Conservation (phyloP, 805 yeast species). For the Teunomyces stri region DNA sequence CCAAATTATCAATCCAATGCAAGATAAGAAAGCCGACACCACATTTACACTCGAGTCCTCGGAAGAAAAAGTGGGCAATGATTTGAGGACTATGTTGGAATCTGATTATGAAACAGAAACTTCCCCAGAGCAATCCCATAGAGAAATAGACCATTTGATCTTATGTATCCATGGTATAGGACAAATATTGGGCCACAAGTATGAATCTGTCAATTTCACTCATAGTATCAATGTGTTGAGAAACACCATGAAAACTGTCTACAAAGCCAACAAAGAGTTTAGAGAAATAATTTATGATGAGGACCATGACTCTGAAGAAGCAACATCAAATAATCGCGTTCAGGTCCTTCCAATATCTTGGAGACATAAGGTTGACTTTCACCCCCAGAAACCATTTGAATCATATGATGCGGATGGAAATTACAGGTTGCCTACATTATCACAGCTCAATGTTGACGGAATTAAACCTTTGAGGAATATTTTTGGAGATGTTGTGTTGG, state of each 20-base stretch:
- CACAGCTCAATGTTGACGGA: conserved; percentile 74
- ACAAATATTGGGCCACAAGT: conserved; percentile 74
- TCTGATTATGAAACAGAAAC: conserved; percentile 46
- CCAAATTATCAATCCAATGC: conserved; percentile 15
- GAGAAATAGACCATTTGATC: conserved; percentile 60
- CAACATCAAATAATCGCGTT: conserved; percentile 49
- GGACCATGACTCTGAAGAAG: conserved; percentile 14
- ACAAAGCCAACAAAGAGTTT: conserved; percentile 37
- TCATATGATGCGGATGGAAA: conserved; percentile 37
- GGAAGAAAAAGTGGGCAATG: conserved; percentile 16
- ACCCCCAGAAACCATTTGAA: conserved; percentile 42
- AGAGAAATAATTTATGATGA: conserved; percentile 31
- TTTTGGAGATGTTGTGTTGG: conserved; percentile 84
- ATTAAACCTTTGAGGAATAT: conserved; percentile 73
- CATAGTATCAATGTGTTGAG: conserved; percentile 75
- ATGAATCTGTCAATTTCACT: conserved; percentile 81
- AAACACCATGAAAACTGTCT: conserved; percentile 52
- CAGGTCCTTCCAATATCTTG: conserved; percentile 91
- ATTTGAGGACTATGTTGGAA: conserved; percentile 45
- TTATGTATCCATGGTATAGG: conserved; percentile 97
- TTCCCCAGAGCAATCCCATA: conserved; percentile 16
- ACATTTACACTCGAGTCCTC: conserved; percentile 5
- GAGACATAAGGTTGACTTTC: conserved; percentile 76
- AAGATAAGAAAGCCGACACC: conserved; percentile 11
- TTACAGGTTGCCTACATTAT: conserved; percentile 55